Evolutionary conservation across 2,329 filamentous ascomycete species (phyloP).

Genomic region (Ophiostoma ips): DNA sequence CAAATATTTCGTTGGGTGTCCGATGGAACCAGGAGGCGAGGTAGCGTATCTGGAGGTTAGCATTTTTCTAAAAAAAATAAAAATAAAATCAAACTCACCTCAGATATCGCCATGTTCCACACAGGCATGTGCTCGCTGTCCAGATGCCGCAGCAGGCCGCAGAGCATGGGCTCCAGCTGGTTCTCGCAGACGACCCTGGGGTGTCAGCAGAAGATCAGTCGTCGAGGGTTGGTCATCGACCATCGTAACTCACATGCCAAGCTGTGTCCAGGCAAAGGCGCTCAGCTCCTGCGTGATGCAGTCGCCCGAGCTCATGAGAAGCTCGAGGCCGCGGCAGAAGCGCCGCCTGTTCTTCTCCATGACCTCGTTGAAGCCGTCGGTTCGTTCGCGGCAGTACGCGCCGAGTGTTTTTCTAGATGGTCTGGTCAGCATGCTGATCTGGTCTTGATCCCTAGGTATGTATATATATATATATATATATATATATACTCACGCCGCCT

Average conservation of each 20-base stretch:
- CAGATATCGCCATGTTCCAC: constrained; percentile 9
- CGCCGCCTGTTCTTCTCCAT: constrained; percentile 8
- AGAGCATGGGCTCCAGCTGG: constrained; percentile 11
- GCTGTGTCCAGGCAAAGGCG: constrained; percentile 10
- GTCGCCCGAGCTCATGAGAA: constrained; percentile 6
- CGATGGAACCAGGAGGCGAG: constrained; percentile 52
- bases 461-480: not conserved
- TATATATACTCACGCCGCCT: constrained; percentile 12
- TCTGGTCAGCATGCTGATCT: too few species aligned
- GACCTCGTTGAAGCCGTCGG: not conserved
- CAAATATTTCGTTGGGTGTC: constrained; percentile 56
- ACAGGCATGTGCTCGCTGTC: constrained; percentile 8
- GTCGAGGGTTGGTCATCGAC: not conserved
- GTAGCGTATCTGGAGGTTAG: constrained; percentile 40
- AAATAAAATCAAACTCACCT: constrained; percentile 8
- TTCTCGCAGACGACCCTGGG: constrained; percentile 8
- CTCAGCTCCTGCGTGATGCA: constrained; percentile 11
- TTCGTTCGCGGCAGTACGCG: constrained; percentile 4
- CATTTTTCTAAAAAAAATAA: not conserved
- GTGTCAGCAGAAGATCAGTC: too few species aligned
- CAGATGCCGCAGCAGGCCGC: constrained; percentile 9
- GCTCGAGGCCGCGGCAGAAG: constrained; percentile 7
- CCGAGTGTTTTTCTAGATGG: constrained; percentile 10
- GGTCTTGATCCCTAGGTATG: not conserved
- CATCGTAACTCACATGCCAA: constrained; percentile 9